phyloP scores from a whole-genome alignment of 2,329 filamentous ascomycete genomes.

The Scedosporium minutisporum region DNA sequence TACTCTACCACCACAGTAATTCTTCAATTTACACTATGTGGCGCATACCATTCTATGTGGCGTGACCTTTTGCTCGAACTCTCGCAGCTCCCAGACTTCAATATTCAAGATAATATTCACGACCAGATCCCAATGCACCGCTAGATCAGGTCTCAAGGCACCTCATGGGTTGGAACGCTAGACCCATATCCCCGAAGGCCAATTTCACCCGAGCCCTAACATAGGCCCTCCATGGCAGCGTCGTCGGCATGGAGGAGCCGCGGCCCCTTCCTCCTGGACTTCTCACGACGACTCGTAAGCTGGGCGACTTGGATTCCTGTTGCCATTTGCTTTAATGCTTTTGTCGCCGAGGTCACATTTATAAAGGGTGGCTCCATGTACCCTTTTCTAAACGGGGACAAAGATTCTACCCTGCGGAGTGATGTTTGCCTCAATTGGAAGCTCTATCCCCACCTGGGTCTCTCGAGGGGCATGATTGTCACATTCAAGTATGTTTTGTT shows the following conservation, averaged over 20 bases:
- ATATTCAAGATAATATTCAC: too few relatives aligned
- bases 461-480: slow-evolving; percentile 66
- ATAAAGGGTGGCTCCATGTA: slow-evolving; percentile 64
- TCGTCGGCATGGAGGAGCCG: slow-evolving; percentile 2
- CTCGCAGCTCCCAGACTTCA: too few relatives aligned
- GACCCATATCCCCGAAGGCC: not conserved
- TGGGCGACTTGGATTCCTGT: slow-evolving; percentile 44
- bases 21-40: not conserved
- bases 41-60: not conserved
- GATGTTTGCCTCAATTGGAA: slow-evolving; percentile 53
- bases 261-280: slow-evolving; percentile 1
- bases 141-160: not conserved
- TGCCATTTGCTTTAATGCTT: slow-evolving; percentile 49
- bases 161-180: not conserved
- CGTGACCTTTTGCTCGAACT: not conserved
- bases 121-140: not conserved
- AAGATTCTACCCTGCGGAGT: slow-evolving; percentile 40
- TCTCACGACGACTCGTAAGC: slow-evolving; percentile 3
- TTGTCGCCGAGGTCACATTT: slow-evolving; percentile 47
- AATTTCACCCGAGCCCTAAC: not conserved
- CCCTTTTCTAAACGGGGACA: slow-evolving; percentile 62
- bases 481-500: slow-evolving; percentile 48
- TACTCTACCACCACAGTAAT: too few relatives aligned
- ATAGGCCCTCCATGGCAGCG: not conserved
- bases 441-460: slow-evolving; percentile 43